Evolutionary conservation across 2,329 filamentous ascomycete species (phyloP), one percentile per base, ranked within the genome.

Genomic region (Penicillium polonicum): DNA sequence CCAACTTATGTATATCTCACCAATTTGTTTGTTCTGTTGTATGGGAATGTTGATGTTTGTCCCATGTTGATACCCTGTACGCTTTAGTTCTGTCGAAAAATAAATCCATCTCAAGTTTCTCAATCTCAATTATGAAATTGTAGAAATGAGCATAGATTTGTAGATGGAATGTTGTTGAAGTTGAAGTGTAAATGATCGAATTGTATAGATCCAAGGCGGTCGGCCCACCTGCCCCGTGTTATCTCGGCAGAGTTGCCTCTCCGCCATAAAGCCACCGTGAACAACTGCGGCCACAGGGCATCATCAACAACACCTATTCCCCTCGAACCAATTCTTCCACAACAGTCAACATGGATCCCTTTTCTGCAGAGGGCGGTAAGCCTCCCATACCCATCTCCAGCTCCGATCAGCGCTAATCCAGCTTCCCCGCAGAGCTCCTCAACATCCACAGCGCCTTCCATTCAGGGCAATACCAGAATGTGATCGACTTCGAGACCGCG

Each of bases 381-480:
- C 58, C 23, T 12, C 17, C 13, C 31, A 52, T 35, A 36, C 5
- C 33, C 48, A 50, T 15, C 19, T 31, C 53, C 35, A n/a, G n/a
- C 17, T 27, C 38, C 23, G 10, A 46, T 15, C 48, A 48, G 15
- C 19, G 54, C 56, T 59, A 27, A 61, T 25, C 50, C 39, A 35
- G 53, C 44, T 62, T 70, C 64, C 68, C 36, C 38, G 23, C 69
- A 85, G 85, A 88, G 76, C 84, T 88, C 68, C 81, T 87, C 71
- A 87, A 85, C 79, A 84, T 87, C 71, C 83, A 86, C 78, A 86
- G 82, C 69, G 83, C 84, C 72, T 87, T 86, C 78, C 81, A 86
- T 76, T 83, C 85, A 75, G 92, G 90, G 72, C 92, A 96, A 81
- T 96, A 91, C 82, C 84, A 90, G 71, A 83, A 88, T 71, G 92